phyloP scores from a whole-genome alignment of 805 yeast species.

The Blastobotrys chiropterorum region DNA sequence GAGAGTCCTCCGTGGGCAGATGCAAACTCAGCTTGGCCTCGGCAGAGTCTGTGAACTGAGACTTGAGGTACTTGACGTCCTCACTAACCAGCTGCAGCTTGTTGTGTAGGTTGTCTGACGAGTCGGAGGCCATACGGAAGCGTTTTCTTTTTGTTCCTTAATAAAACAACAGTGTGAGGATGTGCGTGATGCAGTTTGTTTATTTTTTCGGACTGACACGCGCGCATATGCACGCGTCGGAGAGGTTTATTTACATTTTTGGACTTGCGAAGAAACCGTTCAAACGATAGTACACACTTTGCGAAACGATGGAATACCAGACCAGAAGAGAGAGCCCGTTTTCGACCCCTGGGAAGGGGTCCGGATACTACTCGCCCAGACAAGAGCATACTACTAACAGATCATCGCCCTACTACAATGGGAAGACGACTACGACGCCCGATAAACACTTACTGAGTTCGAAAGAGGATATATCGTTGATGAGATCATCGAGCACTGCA shows the following conservation, averaged over 20 bases:
- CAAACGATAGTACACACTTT: too few species aligned
- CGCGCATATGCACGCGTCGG: background rate
- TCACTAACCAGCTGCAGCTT: slow-evolving; percentile 43
- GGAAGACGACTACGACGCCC: background rate
- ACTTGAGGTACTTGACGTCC: slow-evolving; percentile 47
- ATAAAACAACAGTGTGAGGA: too few species aligned
- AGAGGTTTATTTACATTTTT: background rate
- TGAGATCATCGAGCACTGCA: slow-evolving; percentile 20
- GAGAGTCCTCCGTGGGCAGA: slow-evolving; percentile 43
- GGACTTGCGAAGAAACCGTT: background rate
- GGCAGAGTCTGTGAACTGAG: slow-evolving; percentile 38
- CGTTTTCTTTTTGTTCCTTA: too few species aligned
- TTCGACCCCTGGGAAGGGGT: background rate
- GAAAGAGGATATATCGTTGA: slow-evolving; percentile 14
- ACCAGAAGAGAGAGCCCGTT: background rate
- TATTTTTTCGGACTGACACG: background rate
- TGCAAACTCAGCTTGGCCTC: slow-evolving; percentile 43
- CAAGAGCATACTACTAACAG: background rate
- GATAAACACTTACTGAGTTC: background rate
- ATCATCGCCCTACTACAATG: background rate
- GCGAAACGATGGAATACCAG: background rate
- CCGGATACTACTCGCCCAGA: background rate
- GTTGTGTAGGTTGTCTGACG: slow-evolving; percentile 9
- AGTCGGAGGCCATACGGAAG: too few species aligned
- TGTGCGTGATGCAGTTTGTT: too few species aligned